These are phyloP conservation scores for Fraxinus platypoda DNA, from an alignment of 305 asterid species.

Conservation along the genomic window DNA sequence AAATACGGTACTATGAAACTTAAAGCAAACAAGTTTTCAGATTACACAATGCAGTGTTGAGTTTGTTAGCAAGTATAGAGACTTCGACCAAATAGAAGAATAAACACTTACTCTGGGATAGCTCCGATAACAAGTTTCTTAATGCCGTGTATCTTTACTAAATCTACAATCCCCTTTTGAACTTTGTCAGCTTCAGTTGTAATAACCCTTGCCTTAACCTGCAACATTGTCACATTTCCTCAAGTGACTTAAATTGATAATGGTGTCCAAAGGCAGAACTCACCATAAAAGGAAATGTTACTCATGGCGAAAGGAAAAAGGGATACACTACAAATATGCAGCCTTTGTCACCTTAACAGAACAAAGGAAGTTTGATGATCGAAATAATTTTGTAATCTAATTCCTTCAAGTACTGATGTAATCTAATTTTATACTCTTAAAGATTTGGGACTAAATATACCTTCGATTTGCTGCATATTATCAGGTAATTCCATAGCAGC, in stretches of 20 bases:
- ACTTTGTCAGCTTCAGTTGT: conserved; percentile 61
- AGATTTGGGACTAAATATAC: conserved; percentile 34
- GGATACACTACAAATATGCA: not conserved
- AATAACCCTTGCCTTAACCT: conserved; percentile 67
- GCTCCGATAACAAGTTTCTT: conserved; percentile 75
- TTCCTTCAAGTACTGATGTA: not conserved
- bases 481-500: conserved; percentile 46
- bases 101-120: conserved; percentile 59
- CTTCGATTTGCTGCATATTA: conserved; percentile 55
- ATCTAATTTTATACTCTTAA: not conserved
- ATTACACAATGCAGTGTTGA: not conserved
- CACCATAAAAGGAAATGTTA: not conserved
- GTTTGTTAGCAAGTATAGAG: conserved; percentile 1
- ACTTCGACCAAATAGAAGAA: conserved; percentile 16
- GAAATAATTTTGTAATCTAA: not conserved
- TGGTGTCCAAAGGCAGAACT: too few relatives aligned
- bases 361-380: not conserved
- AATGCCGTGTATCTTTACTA: conserved; percentile 48
- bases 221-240: conserved; percentile 24
- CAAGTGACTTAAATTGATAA: not conserved
- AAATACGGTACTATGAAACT: not conserved
- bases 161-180: conserved; percentile 57
- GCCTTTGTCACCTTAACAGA: not conserved
- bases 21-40: too few relatives aligned
- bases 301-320: not conserved